Conservation (phyloP, 768 basidiomycete species). For the Clathrus columnatus region DNA sequence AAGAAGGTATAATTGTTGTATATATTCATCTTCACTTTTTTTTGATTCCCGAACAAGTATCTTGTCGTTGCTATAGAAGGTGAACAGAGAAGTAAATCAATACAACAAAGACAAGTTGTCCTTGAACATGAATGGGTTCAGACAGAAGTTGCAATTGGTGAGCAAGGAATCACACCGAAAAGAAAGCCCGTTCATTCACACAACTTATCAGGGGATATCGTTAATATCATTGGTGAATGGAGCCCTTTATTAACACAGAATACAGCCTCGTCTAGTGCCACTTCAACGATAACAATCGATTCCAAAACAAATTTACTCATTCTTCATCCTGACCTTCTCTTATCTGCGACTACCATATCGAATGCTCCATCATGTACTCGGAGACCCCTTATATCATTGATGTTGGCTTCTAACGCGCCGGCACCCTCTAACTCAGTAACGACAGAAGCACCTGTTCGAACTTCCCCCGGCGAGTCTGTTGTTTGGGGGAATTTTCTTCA, state of each 20-base stretch:
- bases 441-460: conserved; percentile 47
- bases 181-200: background rate
- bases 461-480: conserved; percentile 19
- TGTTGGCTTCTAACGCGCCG: conserved; percentile 42
- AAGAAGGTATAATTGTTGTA: conserved; percentile 27
- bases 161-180: conserved; percentile 12
- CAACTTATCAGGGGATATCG: conserved; percentile 51
- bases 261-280: conserved; percentile 27
- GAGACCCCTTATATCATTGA: conserved; percentile 69
- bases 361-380: conserved; percentile 76
- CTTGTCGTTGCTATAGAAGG: conserved; percentile 40
- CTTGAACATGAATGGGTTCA: conserved; percentile 74
- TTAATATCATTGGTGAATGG: conserved; percentile 64
- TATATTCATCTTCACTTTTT: background rate
- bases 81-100: conserved; percentile 28
- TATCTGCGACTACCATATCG: conserved; percentile 85
- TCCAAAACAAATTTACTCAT: conserved; percentile 64
- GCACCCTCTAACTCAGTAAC: conserved; percentile 26
- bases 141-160: conserved; percentile 54
- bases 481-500: conserved; percentile 94
- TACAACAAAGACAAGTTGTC: conserved; percentile 29
- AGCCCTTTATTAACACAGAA: conserved; percentile 21
- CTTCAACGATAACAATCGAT: conserved; percentile 46
- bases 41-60: conserved; percentile 29
- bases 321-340: conserved; percentile 84